phyloP scores from a whole-genome alignment of 352 stramenopile species.

The Achlya hypogyna region DNA sequence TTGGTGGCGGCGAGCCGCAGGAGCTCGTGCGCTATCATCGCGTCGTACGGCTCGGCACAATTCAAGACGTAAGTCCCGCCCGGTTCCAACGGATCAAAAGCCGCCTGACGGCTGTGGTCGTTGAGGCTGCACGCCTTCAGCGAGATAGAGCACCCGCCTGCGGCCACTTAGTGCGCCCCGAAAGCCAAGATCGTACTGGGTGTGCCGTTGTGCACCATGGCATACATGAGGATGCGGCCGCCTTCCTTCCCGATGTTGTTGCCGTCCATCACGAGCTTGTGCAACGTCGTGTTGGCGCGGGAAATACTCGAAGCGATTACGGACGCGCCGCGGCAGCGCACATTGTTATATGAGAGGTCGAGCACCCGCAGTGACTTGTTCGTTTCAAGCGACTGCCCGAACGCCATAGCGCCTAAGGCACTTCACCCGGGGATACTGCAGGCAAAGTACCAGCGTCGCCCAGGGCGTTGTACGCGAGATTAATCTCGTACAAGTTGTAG shows the following conservation, averaged over 20 bases:
- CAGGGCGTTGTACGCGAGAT: conserved; percentile 19
- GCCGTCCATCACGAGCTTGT: conserved; percentile 53
- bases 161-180: neutral
- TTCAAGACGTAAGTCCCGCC: conserved; percentile 60
- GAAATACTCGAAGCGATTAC: conserved; percentile 55
- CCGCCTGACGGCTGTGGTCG: conserved; percentile 4
- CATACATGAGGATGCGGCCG: conserved; percentile 54
- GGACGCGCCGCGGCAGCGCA: conserved; percentile 59
- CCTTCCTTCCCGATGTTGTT: conserved; percentile 72
- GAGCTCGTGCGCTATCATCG: conserved; percentile 66
- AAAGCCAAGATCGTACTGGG: conserved; percentile 19
- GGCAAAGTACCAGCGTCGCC: conserved; percentile 7
- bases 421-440: too few relatives aligned
- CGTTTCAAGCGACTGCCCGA: conserved; percentile 52
- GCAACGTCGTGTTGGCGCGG: conserved; percentile 41
- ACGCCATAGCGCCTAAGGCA: conserved; percentile 53
- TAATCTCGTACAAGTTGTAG: conserved; percentile 20
- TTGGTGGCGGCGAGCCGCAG: conserved; percentile 54
- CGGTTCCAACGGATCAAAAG: conserved; percentile 69
- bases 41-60: conserved; percentile 58
- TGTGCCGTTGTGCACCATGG: conserved; percentile 50
- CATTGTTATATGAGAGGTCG: conserved; percentile 71
- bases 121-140: conserved; percentile 56
- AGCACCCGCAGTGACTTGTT: conserved; percentile 61
- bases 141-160: conserved; percentile 40